phyloP scores from a whole-genome alignment of 2,329 filamentous ascomycete species.

The Penicillium sp. region DNA sequence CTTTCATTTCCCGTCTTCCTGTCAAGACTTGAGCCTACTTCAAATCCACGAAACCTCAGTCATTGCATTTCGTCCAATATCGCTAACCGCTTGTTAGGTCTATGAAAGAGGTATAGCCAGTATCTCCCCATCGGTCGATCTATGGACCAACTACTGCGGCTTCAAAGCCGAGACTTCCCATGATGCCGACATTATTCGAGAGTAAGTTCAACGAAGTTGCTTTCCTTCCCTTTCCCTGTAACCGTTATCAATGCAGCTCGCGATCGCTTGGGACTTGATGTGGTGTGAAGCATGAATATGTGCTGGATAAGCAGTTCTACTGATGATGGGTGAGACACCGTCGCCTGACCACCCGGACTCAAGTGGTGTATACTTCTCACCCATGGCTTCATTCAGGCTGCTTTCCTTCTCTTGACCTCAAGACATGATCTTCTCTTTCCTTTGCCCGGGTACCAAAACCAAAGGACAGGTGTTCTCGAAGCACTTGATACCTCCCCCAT shows the following conservation, averaged over 20 bases:
- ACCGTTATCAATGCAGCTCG: conserved; percentile 43
- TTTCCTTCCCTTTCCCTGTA: conserved; percentile 67
- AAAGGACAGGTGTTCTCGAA: conserved; percentile 35
- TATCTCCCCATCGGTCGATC: conserved; percentile 88
- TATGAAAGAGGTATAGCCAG: conserved; percentile 95
- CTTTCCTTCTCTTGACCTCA: conserved; percentile 45
- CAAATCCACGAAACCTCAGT: neutral
- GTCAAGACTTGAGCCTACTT: neutral
- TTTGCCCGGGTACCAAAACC: conserved; percentile 26
- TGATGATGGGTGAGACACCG: conserved; percentile 64
- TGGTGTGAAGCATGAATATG: conserved; percentile 36
- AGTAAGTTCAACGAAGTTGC: conserved; percentile 81
- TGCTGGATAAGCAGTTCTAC: conserved; percentile 38
- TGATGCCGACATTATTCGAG: conserved; percentile 92
- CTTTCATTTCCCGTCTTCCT: neutral
- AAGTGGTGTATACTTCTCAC: conserved; percentile 52
- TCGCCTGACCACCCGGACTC: conserved; percentile 53
- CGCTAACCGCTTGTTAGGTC: conserved; percentile 56
- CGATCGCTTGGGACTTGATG: conserved; percentile 39
- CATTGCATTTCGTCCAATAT: neutral
- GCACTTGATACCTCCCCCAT: conserved; percentile 29
- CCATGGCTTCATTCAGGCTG: conserved; percentile 53
- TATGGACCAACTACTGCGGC: conserved; percentile 96
- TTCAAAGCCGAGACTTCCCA: conserved; percentile 99
- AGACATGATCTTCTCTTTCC: conserved; percentile 20